Base-by-base conservation (phyloP, 2,329 filamentous ascomycete species). In the Dactylellina leptospora region DNA sequence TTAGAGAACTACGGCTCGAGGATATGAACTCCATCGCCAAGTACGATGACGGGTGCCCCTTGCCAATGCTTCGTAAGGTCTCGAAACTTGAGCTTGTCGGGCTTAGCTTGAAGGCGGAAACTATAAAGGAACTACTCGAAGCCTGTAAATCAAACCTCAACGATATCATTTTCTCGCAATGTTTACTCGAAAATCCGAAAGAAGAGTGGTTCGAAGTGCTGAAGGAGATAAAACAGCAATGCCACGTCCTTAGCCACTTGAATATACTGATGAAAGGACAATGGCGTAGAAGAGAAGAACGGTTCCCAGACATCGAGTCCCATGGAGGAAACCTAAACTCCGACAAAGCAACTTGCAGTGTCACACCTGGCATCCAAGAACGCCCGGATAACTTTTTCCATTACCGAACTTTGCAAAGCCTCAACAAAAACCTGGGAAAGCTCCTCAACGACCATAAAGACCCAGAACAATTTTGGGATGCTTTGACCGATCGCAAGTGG, bases 141-240 rank as follows among this genome's bases (percentile, higher is more conserved):
- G 25, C 40, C 4, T 64, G 50, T 16, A 44, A 50, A 18, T 45
- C 45, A 11, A 27, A 42, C 10, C 50, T 64, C 8, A 38, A 36
- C 3, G 60, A 64, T 30, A 28, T 64, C 0, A 48, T 45, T 13
- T 38, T 64, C 2, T 64, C 60, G 8, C 60, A 64, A 30, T 64
- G 60, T 42, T 23, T 64, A 23, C 30, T 64, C 9, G 60, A 64
- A 30, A 64, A 56, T 36, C 60, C 60, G 4, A 64, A 64, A 22
- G 60, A 42, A 2, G 60, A 64, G 18, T 64, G 60, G 60, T 47
- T 58, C 11, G 40, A 59, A 18, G 51, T 66, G 25, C 18, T 66
- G 5, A 66, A 48, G 38, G 22, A 58, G 3, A 9, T 64, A 9
- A 59, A 27, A 27, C 50, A 48, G 5, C 23, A 30, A n/a, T 66